Evolutionary conservation across 768 basidiomycete genomes (phyloP).

Genomic region (Suillus clintonianus): DNA sequence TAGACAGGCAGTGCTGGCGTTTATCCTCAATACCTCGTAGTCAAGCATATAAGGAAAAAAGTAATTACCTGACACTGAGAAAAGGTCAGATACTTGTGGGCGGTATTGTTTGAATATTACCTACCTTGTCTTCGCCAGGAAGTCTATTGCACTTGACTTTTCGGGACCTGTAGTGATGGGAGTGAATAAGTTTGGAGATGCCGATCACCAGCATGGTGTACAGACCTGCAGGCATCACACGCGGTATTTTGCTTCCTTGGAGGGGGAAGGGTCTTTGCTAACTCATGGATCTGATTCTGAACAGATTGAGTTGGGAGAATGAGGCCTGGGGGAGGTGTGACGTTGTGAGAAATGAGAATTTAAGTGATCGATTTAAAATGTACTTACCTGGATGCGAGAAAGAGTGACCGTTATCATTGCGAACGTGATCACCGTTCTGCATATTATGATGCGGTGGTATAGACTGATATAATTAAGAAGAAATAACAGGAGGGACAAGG

Average conservation of each 20-base stretch:
- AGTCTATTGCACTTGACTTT: conserved; percentile 89
- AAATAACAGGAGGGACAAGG: conserved; percentile 17
- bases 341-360: background rate
- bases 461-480: conserved; percentile 27
- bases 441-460: conserved; percentile 27
- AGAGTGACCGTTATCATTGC: conserved; percentile 20
- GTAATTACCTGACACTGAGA: conserved; percentile 64
- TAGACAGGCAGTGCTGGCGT: conserved; percentile 75
- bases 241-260: conserved; percentile 92
- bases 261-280: conserved; percentile 78
- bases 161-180: conserved; percentile 53
- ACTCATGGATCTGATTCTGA: conserved; percentile 82
- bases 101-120: conserved; percentile 21
- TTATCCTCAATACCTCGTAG: conserved; percentile 8
- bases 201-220: background rate
- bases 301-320: conserved; percentile 64
- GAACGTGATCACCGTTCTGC: conserved; percentile 26
- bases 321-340: conserved; percentile 44
- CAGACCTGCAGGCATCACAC: conserved; percentile 87
- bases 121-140: conserved; percentile 80
- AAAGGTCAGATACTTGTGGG: conserved; percentile 3
- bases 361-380: background rate
- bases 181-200: conserved; percentile 13
- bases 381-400: conserved; percentile 35
- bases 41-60: background rate